These are phyloP conservation scores for Hibiscus tridactylites DNA, from an alignment of 345 rosid genomes.

Conservation along the genomic window DNA sequence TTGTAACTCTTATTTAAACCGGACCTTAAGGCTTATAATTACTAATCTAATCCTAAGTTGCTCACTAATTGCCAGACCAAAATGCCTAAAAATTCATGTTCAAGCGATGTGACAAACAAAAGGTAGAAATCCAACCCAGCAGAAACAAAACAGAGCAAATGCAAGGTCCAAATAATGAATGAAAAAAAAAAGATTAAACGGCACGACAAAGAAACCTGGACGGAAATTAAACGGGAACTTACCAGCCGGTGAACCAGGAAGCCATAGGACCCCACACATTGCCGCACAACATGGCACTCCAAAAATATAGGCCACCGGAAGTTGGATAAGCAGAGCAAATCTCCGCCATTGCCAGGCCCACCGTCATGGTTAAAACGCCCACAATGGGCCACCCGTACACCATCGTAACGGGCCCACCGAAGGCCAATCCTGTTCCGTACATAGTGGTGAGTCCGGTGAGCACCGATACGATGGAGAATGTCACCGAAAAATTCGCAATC, in stretches of 20 bases:
- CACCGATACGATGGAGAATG: conserved; percentile 41
- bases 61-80: not conserved
- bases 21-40: too few species aligned
- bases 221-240: conserved; percentile 4
- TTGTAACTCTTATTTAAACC: too few species aligned
- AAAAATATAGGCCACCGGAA: conserved; percentile 49
- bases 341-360: conserved; percentile 52
- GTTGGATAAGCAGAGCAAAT: conserved; percentile 55
- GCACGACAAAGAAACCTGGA: not conserved
- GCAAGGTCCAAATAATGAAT: not conserved
- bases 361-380: conserved; percentile 29
- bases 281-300: conserved; percentile 54
- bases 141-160: not conserved
- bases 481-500: conserved; percentile 39
- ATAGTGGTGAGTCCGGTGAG: conserved; percentile 42
- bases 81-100: not conserved
- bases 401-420: conserved; percentile 48
- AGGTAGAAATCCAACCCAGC: not conserved
- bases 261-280: conserved; percentile 43
- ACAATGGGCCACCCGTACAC: conserved; percentile 48
- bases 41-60: not conserved
- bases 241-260: conserved; percentile 68
- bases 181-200: not conserved
- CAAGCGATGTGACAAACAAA: not conserved
- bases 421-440: conserved; percentile 37